Evolutionary conservation across 148 eudicot species (phyloP), one percentile per base, ranked within the genome.

Genomic region (Hydrangea macrophylla): DNA sequence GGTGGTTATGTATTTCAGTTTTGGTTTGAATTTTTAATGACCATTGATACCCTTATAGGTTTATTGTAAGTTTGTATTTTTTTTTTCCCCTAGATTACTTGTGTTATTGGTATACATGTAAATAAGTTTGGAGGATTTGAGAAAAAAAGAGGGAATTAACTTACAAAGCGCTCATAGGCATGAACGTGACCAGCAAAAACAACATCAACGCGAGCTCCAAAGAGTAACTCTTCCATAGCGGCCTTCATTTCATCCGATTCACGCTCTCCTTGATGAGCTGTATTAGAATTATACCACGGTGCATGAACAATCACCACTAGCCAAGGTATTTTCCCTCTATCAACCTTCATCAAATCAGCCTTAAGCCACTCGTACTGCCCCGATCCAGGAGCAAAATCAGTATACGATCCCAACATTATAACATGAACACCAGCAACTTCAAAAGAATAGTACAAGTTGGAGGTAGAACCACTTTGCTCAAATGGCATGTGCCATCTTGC

Each of bases 91-190:
- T n/a, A n/a, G n/a, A n/a, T n/a, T n/a, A n/a, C n/a, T n/a, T n/a
- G n/a, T n/a, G n/a, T n/a, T n/a, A n/a, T n/a, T n/a, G n/a, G n/a
- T n/a, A n/a, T n/a, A n/a, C n/a, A n/a, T n/a, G n/a, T n/a, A n/a
- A n/a, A n/a, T n/a, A n/a, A n/a, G n/a, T n/a, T n/a, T n/a, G n/a
- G n/a, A n/a, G n/a, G n/a, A n/a, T n/a, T n/a, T n/a, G n/a, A n/a
- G n/a, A n/a, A n/a, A n/a, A n/a, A n/a, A n/a, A n/a, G n/a, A n/a
- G n/a, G n/a, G n/a, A n/a, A n/a, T n/a, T n/a, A 42, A 31, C 96
- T 81, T 85, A 90, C 96, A 62, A 84, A 88, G 64, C 97, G 92
- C 72, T 91, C 95, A 50, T 91, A 91, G 66, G 97, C 97, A 63
- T 91, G 94, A 2, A 91, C 94, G n/a, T n/a, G n/a, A n/a, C n/a